Conservation (phyloP, 768 basidiomycete species). For the Mycena belliarum region DNA sequence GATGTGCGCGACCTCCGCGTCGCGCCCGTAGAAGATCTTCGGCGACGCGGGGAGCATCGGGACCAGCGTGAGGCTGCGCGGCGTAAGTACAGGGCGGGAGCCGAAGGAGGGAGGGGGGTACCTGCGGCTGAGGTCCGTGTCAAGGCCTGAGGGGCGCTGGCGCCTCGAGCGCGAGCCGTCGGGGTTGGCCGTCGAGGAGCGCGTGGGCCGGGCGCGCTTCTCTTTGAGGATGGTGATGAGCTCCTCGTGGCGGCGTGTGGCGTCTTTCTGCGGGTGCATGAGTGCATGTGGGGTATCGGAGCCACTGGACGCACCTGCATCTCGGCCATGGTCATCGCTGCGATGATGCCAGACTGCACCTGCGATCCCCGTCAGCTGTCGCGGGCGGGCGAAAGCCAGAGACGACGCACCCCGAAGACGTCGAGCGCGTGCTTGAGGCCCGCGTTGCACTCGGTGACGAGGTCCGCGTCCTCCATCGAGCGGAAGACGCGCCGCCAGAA, state of each 20-base stretch:
- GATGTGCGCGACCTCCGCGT: slow-evolving; percentile 9
- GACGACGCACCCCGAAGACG: slow-evolving; percentile 14
- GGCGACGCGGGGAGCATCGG: slow-evolving; percentile 16
- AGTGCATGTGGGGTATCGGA: neutral
- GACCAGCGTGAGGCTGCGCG: neutral
- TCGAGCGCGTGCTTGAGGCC: slow-evolving; percentile 18
- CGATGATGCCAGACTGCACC: slow-evolving; percentile 17
- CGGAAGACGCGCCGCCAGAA: slow-evolving; percentile 8
- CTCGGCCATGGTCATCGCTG: slow-evolving; percentile 17
- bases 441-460: slow-evolving; percentile 10
- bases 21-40: slow-evolving; percentile 17
- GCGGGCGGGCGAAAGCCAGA: neutral
- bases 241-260: slow-evolving; percentile 12
- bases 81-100: neutral
- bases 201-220: slow-evolving; percentile 2
- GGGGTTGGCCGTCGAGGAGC: neutral
- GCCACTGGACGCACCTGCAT: slow-evolving; percentile 10
- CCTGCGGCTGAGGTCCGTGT: neutral
- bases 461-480: slow-evolving; percentile 17
- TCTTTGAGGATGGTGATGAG: slow-evolving; percentile 18
- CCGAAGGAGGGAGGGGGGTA: neutral
- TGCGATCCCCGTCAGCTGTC: slow-evolving; percentile 1
- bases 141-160: neutral
- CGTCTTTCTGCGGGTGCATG: slow-evolving; percentile 12
- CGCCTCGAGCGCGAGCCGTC: neutral